phyloP scores from a whole-genome alignment of 345 rosid genomes.

The Diplotaxis tenuifolia region DNA sequence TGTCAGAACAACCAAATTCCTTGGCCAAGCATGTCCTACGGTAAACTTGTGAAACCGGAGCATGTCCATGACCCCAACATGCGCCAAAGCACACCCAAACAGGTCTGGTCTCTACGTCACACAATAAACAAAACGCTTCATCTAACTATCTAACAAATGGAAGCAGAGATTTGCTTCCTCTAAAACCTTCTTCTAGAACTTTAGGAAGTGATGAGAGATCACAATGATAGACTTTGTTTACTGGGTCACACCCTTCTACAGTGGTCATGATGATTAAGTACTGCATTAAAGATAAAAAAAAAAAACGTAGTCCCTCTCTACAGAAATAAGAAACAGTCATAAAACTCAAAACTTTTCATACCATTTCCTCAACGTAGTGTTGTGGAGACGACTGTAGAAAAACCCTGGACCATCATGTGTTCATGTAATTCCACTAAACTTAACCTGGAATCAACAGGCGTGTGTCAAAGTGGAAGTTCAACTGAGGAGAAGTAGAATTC shows the following conservation, averaged over 20 bases:
- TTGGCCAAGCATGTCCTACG: constrained; percentile 97
- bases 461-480: not conserved
- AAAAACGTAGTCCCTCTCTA: constrained; percentile 53
- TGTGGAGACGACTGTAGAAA: constrained; percentile 88
- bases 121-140: not conserved
- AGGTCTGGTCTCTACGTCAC: constrained; percentile 91
- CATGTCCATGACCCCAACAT: constrained; percentile 99
- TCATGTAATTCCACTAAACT: constrained; percentile 78
- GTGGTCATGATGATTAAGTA: constrained; percentile 60
- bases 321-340: too few relatives aligned
- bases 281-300: constrained; percentile 50
- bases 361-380: constrained; percentile 42
- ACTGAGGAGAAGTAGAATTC: not conserved
- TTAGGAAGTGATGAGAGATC: constrained; percentile 60
- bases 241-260: constrained; percentile 68
- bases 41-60: constrained; percentile 94
- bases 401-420: constrained; percentile 80
- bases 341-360: not conserved
- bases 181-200: constrained; percentile 68
- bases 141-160: constrained; percentile 52
- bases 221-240: constrained; percentile 76
- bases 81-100: constrained; percentile 95
- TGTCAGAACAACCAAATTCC: constrained; percentile 85
- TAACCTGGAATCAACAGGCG: constrained; percentile 51
- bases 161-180: constrained; percentile 46